Evolutionary conservation across 352 stramenopile genomes (phyloP).

Genomic region (Stramenopiles sp.): DNA sequence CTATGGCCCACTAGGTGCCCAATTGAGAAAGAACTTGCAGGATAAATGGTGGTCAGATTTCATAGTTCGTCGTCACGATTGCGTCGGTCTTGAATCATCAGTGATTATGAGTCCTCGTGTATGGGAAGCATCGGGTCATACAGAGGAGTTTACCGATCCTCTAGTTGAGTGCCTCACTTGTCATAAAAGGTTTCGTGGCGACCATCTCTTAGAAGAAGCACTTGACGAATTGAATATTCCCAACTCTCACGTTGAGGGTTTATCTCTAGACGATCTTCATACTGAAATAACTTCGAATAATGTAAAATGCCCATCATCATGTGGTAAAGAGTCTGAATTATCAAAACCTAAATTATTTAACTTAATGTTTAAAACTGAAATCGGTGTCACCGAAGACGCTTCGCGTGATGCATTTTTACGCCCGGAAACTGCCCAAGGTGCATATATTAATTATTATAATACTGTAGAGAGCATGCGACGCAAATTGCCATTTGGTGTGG

Average conservation of each 20-base stretch:
- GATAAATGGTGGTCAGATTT: slow-evolving; percentile 81
- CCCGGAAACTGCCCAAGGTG: slow-evolving; percentile 82
- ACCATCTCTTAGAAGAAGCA: slow-evolving; percentile 34
- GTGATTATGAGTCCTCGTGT: slow-evolving; percentile 74
- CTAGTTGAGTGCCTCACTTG: slow-evolving; percentile 78
- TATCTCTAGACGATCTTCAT: slow-evolving; percentile 22
- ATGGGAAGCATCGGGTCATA: slow-evolving; percentile 71
- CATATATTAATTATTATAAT: slow-evolving; percentile 90
- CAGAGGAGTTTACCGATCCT: slow-evolving; percentile 81
- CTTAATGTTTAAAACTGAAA: slow-evolving; percentile 78
- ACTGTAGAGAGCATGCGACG: slow-evolving; percentile 46
- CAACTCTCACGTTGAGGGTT: slow-evolving; percentile 20
- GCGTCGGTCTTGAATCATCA: slow-evolving; percentile 64
- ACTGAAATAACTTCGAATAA: slow-evolving; percentile 26
- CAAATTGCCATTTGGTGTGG: slow-evolving; percentile 58
- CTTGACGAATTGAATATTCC: slow-evolving; percentile 17
- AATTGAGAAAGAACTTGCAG: slow-evolving; percentile 92
- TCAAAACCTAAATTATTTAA: slow-evolving; percentile 46
- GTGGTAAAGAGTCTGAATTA: background rate
- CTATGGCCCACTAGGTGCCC: slow-evolving; percentile 59
- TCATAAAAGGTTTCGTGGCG: slow-evolving; percentile 35
- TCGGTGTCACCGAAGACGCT: slow-evolving; percentile 38
- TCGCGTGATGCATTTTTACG: slow-evolving; percentile 47
- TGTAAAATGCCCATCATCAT: slow-evolving; percentile 19
- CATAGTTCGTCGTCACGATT: slow-evolving; percentile 58